Conservation (phyloP, 257 asterid species). For the Jacaranda mimosifolia region DNA sequence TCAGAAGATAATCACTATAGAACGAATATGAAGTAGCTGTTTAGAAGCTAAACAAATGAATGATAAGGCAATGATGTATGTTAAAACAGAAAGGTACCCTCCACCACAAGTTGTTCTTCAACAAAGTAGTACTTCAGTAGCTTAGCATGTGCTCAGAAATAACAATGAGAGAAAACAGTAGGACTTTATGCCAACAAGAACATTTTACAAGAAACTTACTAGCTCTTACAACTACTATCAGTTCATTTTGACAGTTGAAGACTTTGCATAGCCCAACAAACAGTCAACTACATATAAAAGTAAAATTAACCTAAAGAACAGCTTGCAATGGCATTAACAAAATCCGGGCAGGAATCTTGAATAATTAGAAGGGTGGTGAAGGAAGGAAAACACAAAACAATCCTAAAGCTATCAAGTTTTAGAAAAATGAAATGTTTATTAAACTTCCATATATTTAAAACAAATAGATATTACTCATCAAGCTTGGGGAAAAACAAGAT, state of each 20-base stretch:
- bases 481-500: background rate
- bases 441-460: constrained; percentile 3
- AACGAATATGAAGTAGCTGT: constrained; percentile 13
- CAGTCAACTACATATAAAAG: too few species aligned
- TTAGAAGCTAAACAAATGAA: background rate
- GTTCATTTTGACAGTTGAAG: background rate
- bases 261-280: background rate
- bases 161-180: background rate
- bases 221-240: background rate
- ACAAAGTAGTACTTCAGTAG: background rate
- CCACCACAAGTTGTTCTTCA: background rate
- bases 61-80: background rate
- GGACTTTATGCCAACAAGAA: background rate
- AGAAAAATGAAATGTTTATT: constrained; percentile 2
- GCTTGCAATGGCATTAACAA: too few species aligned
- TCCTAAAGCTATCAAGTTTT: background rate
- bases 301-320: too few species aligned
- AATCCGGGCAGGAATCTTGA: too few species aligned
- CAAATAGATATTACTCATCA: background rate
- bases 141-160: constrained; percentile 11
- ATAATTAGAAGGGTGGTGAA: background rate
- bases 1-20: constrained; percentile 12
- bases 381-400: background rate
- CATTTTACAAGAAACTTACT: background rate
- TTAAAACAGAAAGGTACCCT: background rate